Conservation (phyloP, 164 flowering plant genomes). For the Sedum album region DNA sequence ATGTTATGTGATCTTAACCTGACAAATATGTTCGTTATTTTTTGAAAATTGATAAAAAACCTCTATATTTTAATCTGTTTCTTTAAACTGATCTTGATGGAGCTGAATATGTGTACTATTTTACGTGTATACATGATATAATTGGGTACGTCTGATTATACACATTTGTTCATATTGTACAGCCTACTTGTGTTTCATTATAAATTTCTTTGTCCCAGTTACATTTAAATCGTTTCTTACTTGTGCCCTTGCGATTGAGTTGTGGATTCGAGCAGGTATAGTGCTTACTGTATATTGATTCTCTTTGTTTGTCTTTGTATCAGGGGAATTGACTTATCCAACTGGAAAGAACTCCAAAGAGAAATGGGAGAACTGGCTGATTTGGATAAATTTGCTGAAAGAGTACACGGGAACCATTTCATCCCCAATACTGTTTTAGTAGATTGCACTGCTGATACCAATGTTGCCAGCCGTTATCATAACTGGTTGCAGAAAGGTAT, state of each 20-base stretch:
- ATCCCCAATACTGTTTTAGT: slow-evolving; percentile 86
- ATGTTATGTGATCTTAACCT: too few species aligned
- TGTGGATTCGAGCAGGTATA: background rate
- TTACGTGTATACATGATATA: too few species aligned
- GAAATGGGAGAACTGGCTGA: slow-evolving; percentile 74
- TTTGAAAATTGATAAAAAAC: too few species aligned
- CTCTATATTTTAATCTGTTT: background rate
- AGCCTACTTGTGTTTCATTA: background rate
- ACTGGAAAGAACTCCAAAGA: slow-evolving; percentile 61
- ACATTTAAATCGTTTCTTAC: background rate
- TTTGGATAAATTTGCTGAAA: slow-evolving; percentile 69
- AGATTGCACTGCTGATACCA: slow-evolving; percentile 83
- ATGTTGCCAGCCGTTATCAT: slow-evolving; percentile 62
- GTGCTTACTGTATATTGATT: background rate
- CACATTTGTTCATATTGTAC: background rate
- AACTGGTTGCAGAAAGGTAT: slow-evolving; percentile 87
- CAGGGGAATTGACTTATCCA: slow-evolving; percentile 77
- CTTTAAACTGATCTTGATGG: too few species aligned
- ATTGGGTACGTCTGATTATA: too few species aligned
- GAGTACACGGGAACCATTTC: slow-evolving; percentile 83
- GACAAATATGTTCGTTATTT: too few species aligned
- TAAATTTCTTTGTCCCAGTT: background rate
- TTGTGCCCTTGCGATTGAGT: background rate
- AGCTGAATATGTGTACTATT: too few species aligned
- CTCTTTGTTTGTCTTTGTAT: slow-evolving; percentile 2